Percentiles rank a stretch among this genome's conserved stretches.
phyloP scores from a whole-genome alignment of 768 basidiomycete genomes.

The Collybia mongolica region DNA sequence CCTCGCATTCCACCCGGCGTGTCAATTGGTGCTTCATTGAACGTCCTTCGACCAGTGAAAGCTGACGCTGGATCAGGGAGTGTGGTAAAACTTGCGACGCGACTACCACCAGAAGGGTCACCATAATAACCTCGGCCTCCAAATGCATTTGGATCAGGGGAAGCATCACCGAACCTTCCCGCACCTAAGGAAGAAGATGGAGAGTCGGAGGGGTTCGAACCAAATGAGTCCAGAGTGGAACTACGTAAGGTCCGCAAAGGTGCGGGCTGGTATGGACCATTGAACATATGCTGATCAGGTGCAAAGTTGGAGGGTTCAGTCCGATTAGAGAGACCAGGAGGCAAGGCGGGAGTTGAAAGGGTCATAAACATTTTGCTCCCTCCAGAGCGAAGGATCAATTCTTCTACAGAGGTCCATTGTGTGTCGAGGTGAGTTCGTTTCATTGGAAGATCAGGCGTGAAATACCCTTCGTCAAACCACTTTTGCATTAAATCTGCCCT shows the following conservation, averaged over 20 bases:
- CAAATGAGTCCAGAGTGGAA: slow-evolving; percentile 66
- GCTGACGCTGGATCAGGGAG: slow-evolving; percentile 23
- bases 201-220: slow-evolving; percentile 63
- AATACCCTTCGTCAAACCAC: slow-evolving; percentile 92
- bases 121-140: slow-evolving; percentile 42
- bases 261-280: slow-evolving; percentile 64
- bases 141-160: slow-evolving; percentile 66
- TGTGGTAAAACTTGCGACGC: slow-evolving; percentile 21
- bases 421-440: slow-evolving; percentile 71
- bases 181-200: slow-evolving; percentile 72
- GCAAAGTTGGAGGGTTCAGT: slow-evolving; percentile 48
- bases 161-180: slow-evolving; percentile 60
- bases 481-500: slow-evolving; percentile 89
- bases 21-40: slow-evolving; percentile 41
- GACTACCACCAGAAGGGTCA: slow-evolving; percentile 34
- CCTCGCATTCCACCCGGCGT: slow-evolving; percentile 26
- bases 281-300: slow-evolving; percentile 40
- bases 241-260: slow-evolving; percentile 59
- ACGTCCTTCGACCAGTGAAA: slow-evolving; percentile 33
- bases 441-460: slow-evolving; percentile 78
- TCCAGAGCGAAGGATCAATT: slow-evolving; percentile 50
- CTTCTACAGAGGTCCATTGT: slow-evolving; percentile 67
- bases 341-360: slow-evolving; percentile 39
- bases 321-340: slow-evolving; percentile 53
- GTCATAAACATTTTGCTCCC: slow-evolving; percentile 65